Conservation (phyloP, 345 rosid genomes). For the Lenwebbia sp. region DNA sequence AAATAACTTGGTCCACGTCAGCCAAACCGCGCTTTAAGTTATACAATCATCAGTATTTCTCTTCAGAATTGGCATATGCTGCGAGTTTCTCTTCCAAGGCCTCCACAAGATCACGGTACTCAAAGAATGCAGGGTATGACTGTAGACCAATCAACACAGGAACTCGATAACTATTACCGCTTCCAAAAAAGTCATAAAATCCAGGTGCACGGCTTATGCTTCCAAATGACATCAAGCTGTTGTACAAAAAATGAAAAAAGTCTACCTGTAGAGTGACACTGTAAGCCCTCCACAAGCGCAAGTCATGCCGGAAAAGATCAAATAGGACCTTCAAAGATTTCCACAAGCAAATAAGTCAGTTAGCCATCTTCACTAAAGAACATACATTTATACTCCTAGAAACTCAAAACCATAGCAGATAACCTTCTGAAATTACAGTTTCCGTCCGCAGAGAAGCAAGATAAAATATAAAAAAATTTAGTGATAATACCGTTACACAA, state of each 20-base stretch:
- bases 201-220: not conserved
- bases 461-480: not conserved
- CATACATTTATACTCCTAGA: not conserved
- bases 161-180: not conserved
- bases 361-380: not conserved
- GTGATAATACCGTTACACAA: too few species aligned
- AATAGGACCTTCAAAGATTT: constrained; percentile 55
- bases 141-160: constrained; percentile 10
- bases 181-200: not conserved
- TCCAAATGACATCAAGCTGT: not conserved
- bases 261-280: constrained; percentile 63
- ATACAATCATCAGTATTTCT: not conserved
- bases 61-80: constrained; percentile 13
- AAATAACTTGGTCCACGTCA: not conserved
- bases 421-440: not conserved
- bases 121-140: constrained; percentile 57
- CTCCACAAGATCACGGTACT: constrained; percentile 67
- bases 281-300: constrained; percentile 83
- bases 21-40: not conserved
- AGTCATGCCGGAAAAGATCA: constrained; percentile 73
- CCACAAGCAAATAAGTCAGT: not conserved
- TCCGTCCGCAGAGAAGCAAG: not conserved
- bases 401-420: not conserved
- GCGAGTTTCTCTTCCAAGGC: constrained; percentile 53
- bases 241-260: not conserved